These are phyloP conservation scores for Tribonema minus DNA, from an alignment of 108 stramenopile genomes.

Conservation along the genomic window DNA sequence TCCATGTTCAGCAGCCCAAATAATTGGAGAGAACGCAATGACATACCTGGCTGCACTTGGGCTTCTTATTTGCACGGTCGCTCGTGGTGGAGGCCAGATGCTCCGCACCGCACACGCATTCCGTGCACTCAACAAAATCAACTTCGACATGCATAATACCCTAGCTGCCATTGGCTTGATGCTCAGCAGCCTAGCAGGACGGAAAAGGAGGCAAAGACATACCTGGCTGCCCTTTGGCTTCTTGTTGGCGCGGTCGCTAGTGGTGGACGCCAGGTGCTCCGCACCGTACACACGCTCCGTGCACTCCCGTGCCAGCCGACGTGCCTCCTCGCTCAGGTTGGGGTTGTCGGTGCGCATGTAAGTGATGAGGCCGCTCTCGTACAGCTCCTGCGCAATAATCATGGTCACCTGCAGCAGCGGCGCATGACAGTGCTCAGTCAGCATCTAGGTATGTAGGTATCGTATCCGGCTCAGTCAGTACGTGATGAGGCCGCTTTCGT, in stretches of 20 bases:
- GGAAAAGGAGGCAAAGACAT: no score
- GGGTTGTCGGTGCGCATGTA: constrained; percentile 79
- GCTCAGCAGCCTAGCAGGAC: no score
- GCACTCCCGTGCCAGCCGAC: constrained; percentile 6
- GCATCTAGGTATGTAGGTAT: no score
- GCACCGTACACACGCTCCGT: constrained; percentile 45
- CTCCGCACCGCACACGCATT: no score
- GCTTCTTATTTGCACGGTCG: constrained; percentile 3
- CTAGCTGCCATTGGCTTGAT: no score
- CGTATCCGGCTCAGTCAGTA: no score
- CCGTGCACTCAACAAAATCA: no score
- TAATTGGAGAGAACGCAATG: no score
- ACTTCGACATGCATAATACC: no score
- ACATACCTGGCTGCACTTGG: constrained; percentile 13
- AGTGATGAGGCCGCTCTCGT: constrained; percentile 60
- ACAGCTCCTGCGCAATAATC: background rate
- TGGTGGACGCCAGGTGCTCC: constrained; percentile 18
- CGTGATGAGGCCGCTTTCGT: constrained; percentile 68
- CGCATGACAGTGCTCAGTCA: no score
- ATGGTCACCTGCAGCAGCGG: no score
- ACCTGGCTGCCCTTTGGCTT: constrained; percentile 18
- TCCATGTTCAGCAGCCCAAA: no score
- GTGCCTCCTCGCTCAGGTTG: constrained; percentile 62
- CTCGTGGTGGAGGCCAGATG: background rate
- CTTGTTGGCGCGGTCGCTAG: constrained; percentile 2